Evolutionary conservation across 2,329 filamentous ascomycete species (phyloP), one percentile per base, ranked within the genome.

Genomic region (Arthrobotrys megalospora): DNA sequence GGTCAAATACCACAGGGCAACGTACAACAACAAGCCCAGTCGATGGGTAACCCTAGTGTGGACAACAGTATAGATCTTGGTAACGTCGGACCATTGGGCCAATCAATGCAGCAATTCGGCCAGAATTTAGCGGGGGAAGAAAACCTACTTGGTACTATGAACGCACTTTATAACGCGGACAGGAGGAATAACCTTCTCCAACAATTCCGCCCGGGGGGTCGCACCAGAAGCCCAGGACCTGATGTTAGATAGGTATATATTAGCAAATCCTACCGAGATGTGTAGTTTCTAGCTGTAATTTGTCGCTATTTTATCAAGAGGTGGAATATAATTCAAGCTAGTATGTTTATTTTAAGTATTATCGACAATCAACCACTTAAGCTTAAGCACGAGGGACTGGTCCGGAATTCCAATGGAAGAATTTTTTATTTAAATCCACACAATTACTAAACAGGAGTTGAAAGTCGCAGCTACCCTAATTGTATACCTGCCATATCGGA

Each of bases 211-310:
- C 8, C 1, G 8, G 52, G 52, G 8, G 52, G 52, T 11, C 52
- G 52, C 7, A 36, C 19, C n/a, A 58, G 52, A 32, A 58, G 52
- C 16, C 52, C 52, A 7, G 52, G 52, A n/a, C 52, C 52, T 19
- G n/a, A 38, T 38, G 52, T 6, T 58, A 38, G 52, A 28, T 28
- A 28, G 5, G 24, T 5, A 28, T 28, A 28, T 28, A 28, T 16
- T n/a, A 10, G 8, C 10, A 48, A 48, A 48, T 10, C 16, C 45
- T 48, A 50, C 28, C 28, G 19, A 8, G 47, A 50, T 28, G 28
- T 50, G 24, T 28, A 28, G 24, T 28, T 28, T 28, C n/a, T 28
- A 28, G 24, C 5, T 5, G 24, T 28, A 28, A 28, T 28, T 28
- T 28, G 24, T 28, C 24, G 24, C 24, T 28, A 28, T 28, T 5